phyloP scores from a whole-genome alignment of 345 rosid genomes.

The Leavenworthia alabamica region DNA sequence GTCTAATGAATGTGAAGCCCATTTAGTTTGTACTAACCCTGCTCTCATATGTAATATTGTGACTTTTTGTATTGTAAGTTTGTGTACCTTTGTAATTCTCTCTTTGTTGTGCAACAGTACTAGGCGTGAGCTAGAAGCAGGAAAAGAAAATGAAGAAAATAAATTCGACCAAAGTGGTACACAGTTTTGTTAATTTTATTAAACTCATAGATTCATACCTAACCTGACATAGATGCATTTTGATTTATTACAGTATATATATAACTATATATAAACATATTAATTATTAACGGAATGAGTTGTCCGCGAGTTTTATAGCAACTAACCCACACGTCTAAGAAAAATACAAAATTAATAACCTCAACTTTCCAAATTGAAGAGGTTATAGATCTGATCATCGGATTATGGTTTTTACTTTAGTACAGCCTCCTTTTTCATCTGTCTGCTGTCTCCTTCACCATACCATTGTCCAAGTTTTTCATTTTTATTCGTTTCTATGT shows the following conservation, averaged over 20 bases:
- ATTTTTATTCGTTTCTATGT: not conserved
- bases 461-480: not conserved
- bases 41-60: not conserved
- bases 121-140: too few relatives aligned
- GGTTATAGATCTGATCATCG: conserved; percentile 26
- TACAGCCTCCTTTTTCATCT: not conserved
- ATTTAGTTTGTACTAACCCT: conserved; percentile 8
- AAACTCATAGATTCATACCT: too few relatives aligned
- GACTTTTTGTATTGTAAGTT: not conserved
- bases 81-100: conserved; percentile 5
- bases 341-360: not conserved
- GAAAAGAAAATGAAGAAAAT: not conserved
- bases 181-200: too few relatives aligned
- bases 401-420: conserved; percentile 14
- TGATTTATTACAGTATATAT: too few relatives aligned
- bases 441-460: not conserved
- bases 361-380: conserved; percentile 13
- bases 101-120: too few relatives aligned
- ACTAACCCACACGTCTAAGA: too few relatives aligned
- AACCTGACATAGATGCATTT: too few relatives aligned
- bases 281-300: too few relatives aligned
- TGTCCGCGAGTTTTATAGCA: too few relatives aligned
- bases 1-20: conserved; percentile 11
- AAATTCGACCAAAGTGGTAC: too few relatives aligned
- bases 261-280: too few relatives aligned